Evolutionary conservation across 306 rosid species (phyloP).

Genomic region (Alnus rubra): DNA sequence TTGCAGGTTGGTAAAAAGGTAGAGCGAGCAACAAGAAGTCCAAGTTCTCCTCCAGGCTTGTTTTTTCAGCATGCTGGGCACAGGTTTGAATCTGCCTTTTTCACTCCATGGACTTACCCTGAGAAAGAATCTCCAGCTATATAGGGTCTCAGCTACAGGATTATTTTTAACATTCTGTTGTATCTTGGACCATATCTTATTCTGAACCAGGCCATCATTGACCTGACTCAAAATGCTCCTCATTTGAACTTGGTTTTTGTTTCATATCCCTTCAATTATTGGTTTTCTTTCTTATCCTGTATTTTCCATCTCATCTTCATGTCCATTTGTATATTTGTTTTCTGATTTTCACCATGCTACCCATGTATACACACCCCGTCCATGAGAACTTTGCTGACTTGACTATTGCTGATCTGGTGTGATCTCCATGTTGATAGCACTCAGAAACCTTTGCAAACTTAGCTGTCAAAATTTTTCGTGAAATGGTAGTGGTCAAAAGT

Average conservation of each 20-base stretch:
- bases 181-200: constrained; percentile 3
- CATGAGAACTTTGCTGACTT: not conserved
- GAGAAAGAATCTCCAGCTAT: not conserved
- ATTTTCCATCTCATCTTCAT: not conserved
- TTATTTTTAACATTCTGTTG: not conserved
- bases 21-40: constrained; percentile 66
- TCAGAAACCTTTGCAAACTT: not conserved
- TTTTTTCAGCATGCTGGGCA: constrained; percentile 99
- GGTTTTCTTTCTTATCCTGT: not conserved
- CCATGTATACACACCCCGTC: not conserved
- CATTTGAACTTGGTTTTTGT: constrained; percentile 1
- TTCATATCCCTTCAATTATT: not conserved
- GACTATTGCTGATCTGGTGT: not conserved
- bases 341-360: not conserved
- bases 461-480: not conserved
- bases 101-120: not conserved
- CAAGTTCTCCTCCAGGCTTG: constrained; percentile 75
- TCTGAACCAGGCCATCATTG: not conserved
- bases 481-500: not conserved
- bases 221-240: not conserved
- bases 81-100: constrained; percentile 54
- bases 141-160: not conserved
- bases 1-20: constrained; percentile 73
- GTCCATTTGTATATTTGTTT: not conserved
- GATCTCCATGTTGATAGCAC: not conserved